Conservation (phyloP, 2,329 filamentous ascomycete species). For the Exophiala spinifera region DNA sequence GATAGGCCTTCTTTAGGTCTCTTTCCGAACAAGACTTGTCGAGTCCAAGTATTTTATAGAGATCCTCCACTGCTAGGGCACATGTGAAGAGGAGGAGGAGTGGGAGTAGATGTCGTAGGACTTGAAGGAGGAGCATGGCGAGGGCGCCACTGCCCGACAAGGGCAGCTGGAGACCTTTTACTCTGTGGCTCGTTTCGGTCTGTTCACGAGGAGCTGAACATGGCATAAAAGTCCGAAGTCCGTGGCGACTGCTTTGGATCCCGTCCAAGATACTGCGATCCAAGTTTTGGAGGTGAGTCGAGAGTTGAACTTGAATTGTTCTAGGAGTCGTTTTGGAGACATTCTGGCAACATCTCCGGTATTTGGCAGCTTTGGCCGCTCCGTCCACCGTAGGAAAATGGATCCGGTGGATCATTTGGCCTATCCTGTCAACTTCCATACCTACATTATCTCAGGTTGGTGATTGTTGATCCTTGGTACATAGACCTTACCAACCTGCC, state of each 20-base stretch:
- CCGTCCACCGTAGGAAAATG: constrained; percentile 6
- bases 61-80: constrained; percentile 38
- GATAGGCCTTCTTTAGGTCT: constrained; percentile 91
- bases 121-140: constrained; percentile 23
- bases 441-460: too few relatives aligned
- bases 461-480: too few relatives aligned
- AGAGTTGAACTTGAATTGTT: not conserved
- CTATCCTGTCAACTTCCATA: not conserved
- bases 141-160: constrained; percentile 1
- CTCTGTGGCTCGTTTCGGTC: not conserved
- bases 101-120: constrained; percentile 19
- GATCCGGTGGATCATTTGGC: not conserved
- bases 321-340: not conserved
- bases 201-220: not conserved
- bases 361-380: constrained; percentile 21
- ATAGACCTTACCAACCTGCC: too few relatives aligned
- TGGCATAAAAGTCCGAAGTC: not conserved
- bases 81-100: constrained; percentile 23
- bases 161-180: not conserved
- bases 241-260: not conserved
- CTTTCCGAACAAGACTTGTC: constrained; percentile 75
- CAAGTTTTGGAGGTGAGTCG: not conserved
- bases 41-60: constrained; percentile 72
- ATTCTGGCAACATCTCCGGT: constrained; percentile 11
- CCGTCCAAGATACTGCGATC: not conserved